Evolutionary conservation across 1,284 basidiomycete species (phyloP), one percentile per base, ranked within the genome.

Genomic region (Ceratobasidium sp.): DNA sequence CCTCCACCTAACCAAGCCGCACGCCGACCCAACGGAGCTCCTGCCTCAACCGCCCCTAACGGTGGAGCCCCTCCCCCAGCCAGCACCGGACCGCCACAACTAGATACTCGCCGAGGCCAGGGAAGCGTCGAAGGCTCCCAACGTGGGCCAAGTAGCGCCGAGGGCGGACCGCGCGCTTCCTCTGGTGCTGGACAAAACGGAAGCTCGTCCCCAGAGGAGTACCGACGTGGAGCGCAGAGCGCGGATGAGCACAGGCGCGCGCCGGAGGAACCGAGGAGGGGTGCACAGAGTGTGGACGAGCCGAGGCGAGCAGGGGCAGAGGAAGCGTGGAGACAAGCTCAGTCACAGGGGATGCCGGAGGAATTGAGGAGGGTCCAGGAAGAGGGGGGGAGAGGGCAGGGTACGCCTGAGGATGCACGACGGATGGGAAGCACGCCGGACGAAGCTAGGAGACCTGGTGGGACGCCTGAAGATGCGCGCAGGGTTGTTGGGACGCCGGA

Each of bases 1-100:
- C 43, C 54, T n/a, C 26, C 26, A 73, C 84, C 89, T 30, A 87
- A 83, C 76, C 86, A 87, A 74, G 81, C 83, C 7, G 83, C 87
- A 47, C 80, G n/a, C 75, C 81, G 7, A 82, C 82, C 57, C 78
- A 79, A 80, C 18, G 81, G 82, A 55, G 82, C 83, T 8, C 49
- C 67, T 14, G 54, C 54, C 49, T 32, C 18, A 46, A 43, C 16
- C 50, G 44, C 7, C 43, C 8, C n/a, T n/a, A 70, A 58, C 41
- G 30, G 30, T 5, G 7, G 16, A 21, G 43, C 67, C 28, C 43
- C 67, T 14, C 16, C 54, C 16, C 13, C 28, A 28, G 30, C 38
- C 49, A 11, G 38, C 11, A 30, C 67, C 21, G 28, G 67, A 13
- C 30, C 67, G 32, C 54, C 47, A 28, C 59, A 41, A 1, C 32